Conservation (phyloP, 2,329 filamentous ascomycete species). For the Phyllosticta ampelicida region DNA sequence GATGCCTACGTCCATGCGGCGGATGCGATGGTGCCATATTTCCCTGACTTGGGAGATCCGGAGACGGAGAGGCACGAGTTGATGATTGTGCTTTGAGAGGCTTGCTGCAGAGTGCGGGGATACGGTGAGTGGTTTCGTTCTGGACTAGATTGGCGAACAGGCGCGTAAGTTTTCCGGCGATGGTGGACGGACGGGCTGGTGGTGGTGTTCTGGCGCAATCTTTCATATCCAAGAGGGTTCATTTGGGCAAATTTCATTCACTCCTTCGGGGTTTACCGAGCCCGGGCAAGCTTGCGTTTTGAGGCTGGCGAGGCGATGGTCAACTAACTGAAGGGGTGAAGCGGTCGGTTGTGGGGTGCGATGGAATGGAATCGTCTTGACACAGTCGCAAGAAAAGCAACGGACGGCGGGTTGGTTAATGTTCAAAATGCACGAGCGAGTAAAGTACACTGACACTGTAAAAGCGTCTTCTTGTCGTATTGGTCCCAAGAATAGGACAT, state of each 20-base stretch:
- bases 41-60: conserved; percentile 76
- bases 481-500: no score
- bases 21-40: conserved; percentile 94
- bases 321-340: neutral
- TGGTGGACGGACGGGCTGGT: neutral
- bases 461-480: no score
- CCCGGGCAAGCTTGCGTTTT: neutral
- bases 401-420: no score
- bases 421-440: no score
- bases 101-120: neutral
- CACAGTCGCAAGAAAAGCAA: no score
- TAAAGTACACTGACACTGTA: no score
- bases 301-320: neutral
- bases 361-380: no score
- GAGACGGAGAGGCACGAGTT: conserved; percentile 69
- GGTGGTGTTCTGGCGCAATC: neutral
- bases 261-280: no score
- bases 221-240: neutral
- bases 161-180: neutral
- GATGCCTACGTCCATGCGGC: conserved; percentile 89
- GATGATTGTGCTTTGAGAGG: conserved; percentile 62
- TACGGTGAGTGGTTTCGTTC: neutral
- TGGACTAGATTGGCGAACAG: neutral
- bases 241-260: no score
- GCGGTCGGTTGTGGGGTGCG: neutral